Evolutionary conservation across 441 rosid species (phyloP).

Genomic region (Kokia cookei): DNA sequence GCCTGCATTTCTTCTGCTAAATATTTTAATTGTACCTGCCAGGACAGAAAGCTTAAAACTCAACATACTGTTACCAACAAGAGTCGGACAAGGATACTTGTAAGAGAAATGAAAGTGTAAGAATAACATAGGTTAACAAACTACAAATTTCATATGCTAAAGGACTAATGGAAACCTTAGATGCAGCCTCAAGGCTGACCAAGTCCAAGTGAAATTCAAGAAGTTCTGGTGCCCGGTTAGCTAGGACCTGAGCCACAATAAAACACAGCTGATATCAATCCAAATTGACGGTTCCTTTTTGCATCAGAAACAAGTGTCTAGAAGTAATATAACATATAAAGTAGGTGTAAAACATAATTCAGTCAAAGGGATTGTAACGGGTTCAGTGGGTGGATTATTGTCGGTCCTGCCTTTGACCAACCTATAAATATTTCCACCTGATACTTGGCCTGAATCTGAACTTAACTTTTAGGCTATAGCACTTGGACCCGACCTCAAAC

Average conservation of each 20-base stretch:
- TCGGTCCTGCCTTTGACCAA: too few relatives aligned
- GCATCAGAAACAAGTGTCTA: background rate
- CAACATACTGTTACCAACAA: conserved; percentile 1
- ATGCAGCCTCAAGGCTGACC: conserved; percentile 70
- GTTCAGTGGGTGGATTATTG: too few relatives aligned
- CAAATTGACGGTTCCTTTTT: background rate
- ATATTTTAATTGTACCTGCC: conserved; percentile 92
- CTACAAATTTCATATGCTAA: background rate
- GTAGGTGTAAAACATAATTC: too few relatives aligned
- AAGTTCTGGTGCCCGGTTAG: conserved; percentile 59
- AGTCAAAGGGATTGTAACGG: too few relatives aligned
- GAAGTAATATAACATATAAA: too few relatives aligned
- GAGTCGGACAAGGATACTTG: background rate
- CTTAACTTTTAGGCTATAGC: too few relatives aligned
- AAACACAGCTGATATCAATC: conserved; percentile 13
- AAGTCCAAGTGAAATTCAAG: conserved; percentile 80
- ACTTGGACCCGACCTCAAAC: too few relatives aligned
- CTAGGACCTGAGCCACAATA: conserved; percentile 57
- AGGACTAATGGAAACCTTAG: conserved; percentile 54
- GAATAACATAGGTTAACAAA: background rate
- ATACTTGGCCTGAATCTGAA: too few relatives aligned
- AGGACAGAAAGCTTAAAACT: conserved; percentile 9
- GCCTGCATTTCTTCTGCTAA: conserved; percentile 99
- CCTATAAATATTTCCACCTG: too few relatives aligned
- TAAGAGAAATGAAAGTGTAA: background rate